These are phyloP conservation scores for Backusella psychrophila DNA, from an alignment of 192 early-diverging fungal species.

Conservation along the genomic window DNA sequence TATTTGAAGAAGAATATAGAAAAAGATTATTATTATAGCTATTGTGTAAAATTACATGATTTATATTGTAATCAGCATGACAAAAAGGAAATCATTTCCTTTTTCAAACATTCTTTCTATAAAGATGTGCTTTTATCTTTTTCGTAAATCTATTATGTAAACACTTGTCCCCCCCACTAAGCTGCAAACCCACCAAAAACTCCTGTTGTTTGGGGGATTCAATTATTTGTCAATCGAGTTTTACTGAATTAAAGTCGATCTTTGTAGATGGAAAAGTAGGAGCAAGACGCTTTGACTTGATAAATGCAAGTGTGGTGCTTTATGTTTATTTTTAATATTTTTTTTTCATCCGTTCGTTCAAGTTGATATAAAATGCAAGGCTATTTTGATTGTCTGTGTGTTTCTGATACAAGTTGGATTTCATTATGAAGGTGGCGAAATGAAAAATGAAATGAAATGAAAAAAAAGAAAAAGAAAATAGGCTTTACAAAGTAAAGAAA, in stretches of 20 bases:
- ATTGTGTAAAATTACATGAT: too few species aligned
- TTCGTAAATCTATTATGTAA: neutral
- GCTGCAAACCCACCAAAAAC: neutral
- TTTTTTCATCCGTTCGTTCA: neutral
- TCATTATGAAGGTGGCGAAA: neutral
- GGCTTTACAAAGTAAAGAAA: neutral
- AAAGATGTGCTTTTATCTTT: neutral
- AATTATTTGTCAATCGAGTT: neutral
- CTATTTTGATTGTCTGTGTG: neutral
- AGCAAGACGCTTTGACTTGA: slow-evolving; percentile 8
- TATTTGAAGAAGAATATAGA: neutral
- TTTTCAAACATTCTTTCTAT: neutral
- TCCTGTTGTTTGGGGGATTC: neutral
- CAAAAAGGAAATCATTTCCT: neutral
- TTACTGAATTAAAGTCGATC: neutral
- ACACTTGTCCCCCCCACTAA: neutral
- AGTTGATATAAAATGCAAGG: neutral
- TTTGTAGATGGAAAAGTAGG: neutral
- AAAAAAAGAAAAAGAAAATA: neutral
- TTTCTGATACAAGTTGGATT: neutral
- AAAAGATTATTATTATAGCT: neutral
- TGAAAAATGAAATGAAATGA: neutral
- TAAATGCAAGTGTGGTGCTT: neutral
- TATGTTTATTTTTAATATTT: neutral
- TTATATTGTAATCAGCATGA: neutral